Conservation (phyloP, 768 basidiomycete genomes). For the Suillus hirtellus region DNA sequence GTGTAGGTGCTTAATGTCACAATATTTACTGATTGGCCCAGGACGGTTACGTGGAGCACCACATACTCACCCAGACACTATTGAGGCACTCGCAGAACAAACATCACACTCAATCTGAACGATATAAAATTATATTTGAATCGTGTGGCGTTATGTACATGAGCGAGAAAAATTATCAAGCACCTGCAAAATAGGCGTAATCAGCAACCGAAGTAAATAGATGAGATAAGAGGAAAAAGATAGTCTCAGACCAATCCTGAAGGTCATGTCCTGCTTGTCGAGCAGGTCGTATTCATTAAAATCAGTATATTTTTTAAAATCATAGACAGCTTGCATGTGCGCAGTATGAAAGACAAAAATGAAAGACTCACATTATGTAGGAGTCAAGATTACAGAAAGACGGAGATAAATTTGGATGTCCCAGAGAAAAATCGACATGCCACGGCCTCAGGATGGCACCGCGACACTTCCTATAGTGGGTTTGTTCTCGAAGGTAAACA, state of each 20-base stretch:
- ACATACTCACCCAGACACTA: no score
- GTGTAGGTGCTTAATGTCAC: no score
- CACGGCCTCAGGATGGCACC: conserved; percentile 38
- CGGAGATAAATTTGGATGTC: conserved; percentile 25
- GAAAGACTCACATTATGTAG: background rate
- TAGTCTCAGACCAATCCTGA: conserved; percentile 17
- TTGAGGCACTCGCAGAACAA: background rate
- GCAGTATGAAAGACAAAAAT: background rate
- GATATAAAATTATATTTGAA: background rate
- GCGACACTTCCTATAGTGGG: conserved; percentile 52
- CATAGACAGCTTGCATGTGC: conserved; percentile 16
- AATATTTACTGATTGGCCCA: background rate
- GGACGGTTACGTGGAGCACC: no score
- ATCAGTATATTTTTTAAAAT: conserved; percentile 29
- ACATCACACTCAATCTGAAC: background rate
- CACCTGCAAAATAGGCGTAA: background rate
- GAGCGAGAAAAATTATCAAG: background rate
- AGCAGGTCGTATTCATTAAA: conserved; percentile 34
- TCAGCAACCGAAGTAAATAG: background rate
- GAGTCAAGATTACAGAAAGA: background rate
- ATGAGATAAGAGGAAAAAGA: background rate
- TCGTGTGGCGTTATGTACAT: background rate
- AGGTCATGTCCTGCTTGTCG: conserved; percentile 23
- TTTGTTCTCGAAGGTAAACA: conserved; percentile 41
- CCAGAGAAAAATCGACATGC: conserved; percentile 50